Base-by-base conservation (phyloP, 2,329 filamentous ascomycete species). In the Xylaria sp. region DNA sequence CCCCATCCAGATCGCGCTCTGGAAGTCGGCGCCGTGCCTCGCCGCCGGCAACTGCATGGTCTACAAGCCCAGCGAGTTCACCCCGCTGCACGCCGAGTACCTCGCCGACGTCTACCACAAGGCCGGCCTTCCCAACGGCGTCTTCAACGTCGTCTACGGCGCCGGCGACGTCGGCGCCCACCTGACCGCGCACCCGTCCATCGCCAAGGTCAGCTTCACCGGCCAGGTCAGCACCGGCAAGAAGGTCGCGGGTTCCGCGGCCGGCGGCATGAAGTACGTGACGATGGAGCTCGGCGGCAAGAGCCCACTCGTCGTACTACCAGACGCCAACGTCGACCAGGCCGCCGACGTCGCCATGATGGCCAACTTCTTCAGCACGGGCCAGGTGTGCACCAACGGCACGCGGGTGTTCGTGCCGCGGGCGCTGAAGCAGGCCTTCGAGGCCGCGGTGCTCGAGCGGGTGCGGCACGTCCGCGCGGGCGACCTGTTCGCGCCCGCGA, bases 271-370 rank as follows among this genome's bases (percentile, higher is more conserved):
- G 88, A 95, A 95, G 74, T 91, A 92, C 68, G 87, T 94, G 44
- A 96, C 92, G 18, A 92, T 95, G 89, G 92, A 96, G 74, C 81
- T 96, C 0, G 92, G 92, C 50, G 92, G 92, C 45, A 96, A 96
- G 76, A 91, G 87, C 56, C 90, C 91, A 0, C 78, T 91, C 39
- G 78, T 96, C 46, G 80, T 96, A 43, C 83, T 96, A 1, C 89
- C 90, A 1, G 91, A 95, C 66, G 89, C 89, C 16, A 84, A 91
- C 47, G 72, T 93, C 18, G 86, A 90, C 42, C 84, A 85, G 65
- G 92, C 92, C n/a, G 92, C 91, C 29, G 88, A 96, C 66, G 89
- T 90, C 24, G 91, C 91, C 59, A 92, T 96, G 88, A 91, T 95
- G 79, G 92, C 91, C 64, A 96, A 96, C 73, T 96, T 96, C 76